Evolutionary conservation across 345 rosid genomes (phyloP).

Genomic region (Brassica rapa): DNA sequence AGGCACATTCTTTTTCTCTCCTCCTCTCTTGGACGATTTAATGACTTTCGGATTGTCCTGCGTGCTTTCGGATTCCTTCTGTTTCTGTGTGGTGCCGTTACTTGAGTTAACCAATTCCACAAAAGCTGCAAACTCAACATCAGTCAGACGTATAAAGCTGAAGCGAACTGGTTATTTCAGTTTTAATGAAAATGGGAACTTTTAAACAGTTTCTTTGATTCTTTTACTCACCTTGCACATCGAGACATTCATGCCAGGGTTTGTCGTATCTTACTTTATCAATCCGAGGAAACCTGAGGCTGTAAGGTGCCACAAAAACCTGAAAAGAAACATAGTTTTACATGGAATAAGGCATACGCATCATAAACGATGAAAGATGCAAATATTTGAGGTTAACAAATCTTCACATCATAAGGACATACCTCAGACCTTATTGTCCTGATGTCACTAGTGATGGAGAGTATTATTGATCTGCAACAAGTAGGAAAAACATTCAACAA

Average conservation of each 20-base stretch:
- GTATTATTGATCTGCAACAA: constrained; percentile 74
- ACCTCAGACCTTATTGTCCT: constrained; percentile 96
- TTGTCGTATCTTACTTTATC: constrained; percentile 94
- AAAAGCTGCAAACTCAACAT: constrained; percentile 61
- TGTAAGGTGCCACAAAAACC: constrained; percentile 96
- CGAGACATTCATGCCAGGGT: constrained; percentile 97
- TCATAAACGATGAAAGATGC: not conserved
- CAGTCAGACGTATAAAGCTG: not conserved
- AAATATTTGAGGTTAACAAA: constrained; percentile 7
- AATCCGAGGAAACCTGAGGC: constrained; percentile 96
- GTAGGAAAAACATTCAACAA: not conserved
- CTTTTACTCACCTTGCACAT: constrained; percentile 73
- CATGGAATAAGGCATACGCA: constrained; percentile 15
- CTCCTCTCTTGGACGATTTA: constrained; percentile 49
- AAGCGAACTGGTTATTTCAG: not conserved
- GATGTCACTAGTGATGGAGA: constrained; percentile 91
- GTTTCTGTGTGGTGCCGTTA: constrained; percentile 88
- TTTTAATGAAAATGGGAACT: constrained; percentile 3
- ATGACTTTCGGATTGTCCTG: constrained; percentile 43
- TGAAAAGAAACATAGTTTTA: constrained; percentile 30
- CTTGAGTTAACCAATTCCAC: constrained; percentile 80
- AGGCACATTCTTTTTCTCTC: constrained; percentile 57
- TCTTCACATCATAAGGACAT: constrained; percentile 30
- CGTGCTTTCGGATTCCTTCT: constrained; percentile 49
- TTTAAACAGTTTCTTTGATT: not conserved